Conservation (phyloP, 2,329 filamentous ascomycete genomes). For the Sclerotinia glacialis region DNA sequence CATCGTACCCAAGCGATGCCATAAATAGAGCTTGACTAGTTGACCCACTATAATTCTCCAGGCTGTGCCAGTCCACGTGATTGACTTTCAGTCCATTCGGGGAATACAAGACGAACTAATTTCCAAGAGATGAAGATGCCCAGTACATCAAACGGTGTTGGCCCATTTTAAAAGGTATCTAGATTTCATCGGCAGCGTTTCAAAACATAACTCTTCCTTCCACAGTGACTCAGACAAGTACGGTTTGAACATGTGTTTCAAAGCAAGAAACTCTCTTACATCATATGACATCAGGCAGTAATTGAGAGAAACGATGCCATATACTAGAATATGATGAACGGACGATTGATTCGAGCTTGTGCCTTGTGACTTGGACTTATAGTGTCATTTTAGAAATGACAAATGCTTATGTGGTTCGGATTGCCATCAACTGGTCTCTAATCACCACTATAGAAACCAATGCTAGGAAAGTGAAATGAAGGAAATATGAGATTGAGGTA, state of each 20-base stretch:
- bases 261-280: neutral
- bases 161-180: neutral
- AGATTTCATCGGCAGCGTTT: neutral
- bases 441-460: neutral
- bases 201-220: neutral
- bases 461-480: neutral
- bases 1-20: neutral
- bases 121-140: conserved; percentile 1
- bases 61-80: conserved; percentile 9
- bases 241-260: neutral
- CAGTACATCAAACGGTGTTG: neutral
- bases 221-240: neutral
- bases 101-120: conserved; percentile 3
- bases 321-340: neutral
- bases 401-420: neutral
- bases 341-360: neutral
- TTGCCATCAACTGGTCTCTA: neutral
- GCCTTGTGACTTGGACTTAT: neutral
- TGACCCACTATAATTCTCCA: conserved; percentile 10
- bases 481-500: neutral
- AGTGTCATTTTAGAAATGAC: neutral
- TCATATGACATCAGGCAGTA: neutral
- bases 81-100: neutral
- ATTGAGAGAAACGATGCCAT: neutral
- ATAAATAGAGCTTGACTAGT: conserved; percentile 17